Evolutionary conservation across 2,329 filamentous ascomycete genomes (phyloP), one percentile per base, ranked within the genome.

Genomic region (Aspergillus fumigatiaffinis): DNA sequence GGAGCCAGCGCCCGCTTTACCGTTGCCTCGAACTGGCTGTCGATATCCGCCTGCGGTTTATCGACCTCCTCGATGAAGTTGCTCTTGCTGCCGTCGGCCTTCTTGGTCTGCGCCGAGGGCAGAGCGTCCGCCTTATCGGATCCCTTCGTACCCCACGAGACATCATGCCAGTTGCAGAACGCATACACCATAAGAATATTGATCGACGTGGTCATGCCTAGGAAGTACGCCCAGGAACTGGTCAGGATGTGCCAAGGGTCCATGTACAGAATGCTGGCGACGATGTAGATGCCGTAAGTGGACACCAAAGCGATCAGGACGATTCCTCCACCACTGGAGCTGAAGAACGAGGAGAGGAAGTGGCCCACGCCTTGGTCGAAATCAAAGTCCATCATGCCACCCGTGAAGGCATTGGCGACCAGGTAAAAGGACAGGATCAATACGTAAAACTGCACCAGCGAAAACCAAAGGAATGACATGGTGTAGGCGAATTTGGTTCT

Each of bases 171-270:
- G 81, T 99, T 99, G 87, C 92, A 95, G 84, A 97, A 99, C 59
- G 94, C 92, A 78, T 99, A 99, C 55, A 99, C 92, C 84, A 96
- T 97, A 71, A 99, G 88, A 66, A 99, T 95, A 82, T 99, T 99
- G 86, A 97, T 93, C 80, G 97, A 99, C 17, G 92, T 95, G 12
- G 93, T 96, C 85, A 94, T 94, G 71, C 97, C 86, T 56, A 96
- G 79, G 68, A 97, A 81, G 75, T 99, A 99, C 71, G 90, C 87
- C 17, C 89, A 89, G 85, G 96, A 99, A 3, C 93, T 97, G 73
- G 94, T 94, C 81, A 99, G 96, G 93, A 99, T 97, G 84, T 99
- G 94, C 94, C 94, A 99, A 23, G 94, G 94, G 76, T 99, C 94
- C 69, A 97, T 82, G 80, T 99, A 99, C 77, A 99, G 80, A 84